phyloP scores from a whole-genome alignment of 2,329 filamentous ascomycete species.

The Ophiostoma piceae region DNA sequence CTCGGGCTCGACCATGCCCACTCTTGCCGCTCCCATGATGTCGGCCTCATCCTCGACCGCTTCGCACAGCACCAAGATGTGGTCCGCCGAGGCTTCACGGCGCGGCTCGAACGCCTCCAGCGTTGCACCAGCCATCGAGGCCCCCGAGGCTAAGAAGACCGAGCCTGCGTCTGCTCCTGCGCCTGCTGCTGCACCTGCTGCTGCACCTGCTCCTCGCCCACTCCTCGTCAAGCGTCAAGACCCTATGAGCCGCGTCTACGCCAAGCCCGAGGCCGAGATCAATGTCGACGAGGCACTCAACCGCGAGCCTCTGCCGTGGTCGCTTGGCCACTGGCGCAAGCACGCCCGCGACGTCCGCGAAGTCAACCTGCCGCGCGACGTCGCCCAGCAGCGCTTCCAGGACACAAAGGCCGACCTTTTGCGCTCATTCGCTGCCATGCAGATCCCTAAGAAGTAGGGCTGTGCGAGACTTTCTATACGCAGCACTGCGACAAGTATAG shows the following conservation, averaged over 20 bases:
- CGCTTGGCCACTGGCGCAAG: conserved; percentile 38
- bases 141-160: background rate
- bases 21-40: conserved; percentile 18
- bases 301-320: conserved; percentile 38
- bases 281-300: conserved; percentile 42
- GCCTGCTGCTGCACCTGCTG: background rate
- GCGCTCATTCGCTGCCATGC: conserved; percentile 30
- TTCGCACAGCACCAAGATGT: conserved; percentile 16
- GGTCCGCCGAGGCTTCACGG: conserved; percentile 23
- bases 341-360: conserved; percentile 31
- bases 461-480: background rate
- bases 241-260: conserved; percentile 38
- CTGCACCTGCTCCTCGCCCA: background rate
- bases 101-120: conserved; percentile 25
- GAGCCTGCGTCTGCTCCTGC: background rate
- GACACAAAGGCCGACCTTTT: conserved; percentile 46
- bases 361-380: conserved; percentile 35
- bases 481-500: background rate
- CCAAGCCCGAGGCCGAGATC: conserved; percentile 39
- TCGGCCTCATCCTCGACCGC: conserved; percentile 17
- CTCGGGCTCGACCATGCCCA: background rate
- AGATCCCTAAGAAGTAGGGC: conserved; percentile 20
- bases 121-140: background rate
- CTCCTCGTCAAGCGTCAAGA: conserved; percentile 28
- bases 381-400: conserved; percentile 37